Percentiles rank a stretch among this genome's conserved stretches.
Evolutionary conservation across 257 asterid genomes (phyloP).

Genomic region (Penstemon davidsonii): DNA sequence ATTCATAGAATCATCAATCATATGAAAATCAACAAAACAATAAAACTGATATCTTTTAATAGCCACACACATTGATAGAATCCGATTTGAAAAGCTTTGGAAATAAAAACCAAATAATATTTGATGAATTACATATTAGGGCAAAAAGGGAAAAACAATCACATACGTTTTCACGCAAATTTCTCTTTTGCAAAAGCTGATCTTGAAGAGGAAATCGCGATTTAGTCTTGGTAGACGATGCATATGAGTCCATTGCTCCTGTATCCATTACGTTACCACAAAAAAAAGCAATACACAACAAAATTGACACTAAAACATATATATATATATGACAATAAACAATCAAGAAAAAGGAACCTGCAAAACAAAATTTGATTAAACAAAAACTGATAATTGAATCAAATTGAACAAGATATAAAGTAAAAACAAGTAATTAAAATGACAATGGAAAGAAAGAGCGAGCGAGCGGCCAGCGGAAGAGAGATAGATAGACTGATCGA

Average conservation of each 20-base stretch:
- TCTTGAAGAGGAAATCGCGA: slow-evolving; percentile 85
- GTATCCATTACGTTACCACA: slow-evolving; percentile 70
- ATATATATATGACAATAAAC: not conserved
- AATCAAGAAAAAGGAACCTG: not conserved
- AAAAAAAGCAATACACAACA: not conserved
- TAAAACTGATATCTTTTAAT: too few relatives aligned
- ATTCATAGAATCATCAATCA: not conserved
- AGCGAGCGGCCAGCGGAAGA: not conserved
- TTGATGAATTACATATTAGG: not conserved
- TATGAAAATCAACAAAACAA: too few relatives aligned
- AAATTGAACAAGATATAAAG: slow-evolving; percentile 28
- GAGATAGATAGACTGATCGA: not conserved
- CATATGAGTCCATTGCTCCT: slow-evolving; percentile 54
- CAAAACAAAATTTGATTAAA: slow-evolving; percentile 20
- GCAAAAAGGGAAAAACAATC: not conserved
- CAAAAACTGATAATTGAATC: slow-evolving; percentile 17
- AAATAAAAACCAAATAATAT: too few relatives aligned
- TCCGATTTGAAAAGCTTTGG: too few relatives aligned
- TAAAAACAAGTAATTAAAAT: slow-evolving; percentile 17
- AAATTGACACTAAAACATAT: not conserved
- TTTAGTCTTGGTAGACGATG: slow-evolving; percentile 50
- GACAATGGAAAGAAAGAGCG: too few relatives aligned
- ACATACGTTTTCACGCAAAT: slow-evolving; percentile 71
- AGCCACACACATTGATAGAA: too few relatives aligned
- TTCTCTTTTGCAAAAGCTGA: slow-evolving; percentile 55